Conservation (phyloP, 2,329 filamentous ascomycete genomes). For the Scedosporium minutisporum region DNA sequence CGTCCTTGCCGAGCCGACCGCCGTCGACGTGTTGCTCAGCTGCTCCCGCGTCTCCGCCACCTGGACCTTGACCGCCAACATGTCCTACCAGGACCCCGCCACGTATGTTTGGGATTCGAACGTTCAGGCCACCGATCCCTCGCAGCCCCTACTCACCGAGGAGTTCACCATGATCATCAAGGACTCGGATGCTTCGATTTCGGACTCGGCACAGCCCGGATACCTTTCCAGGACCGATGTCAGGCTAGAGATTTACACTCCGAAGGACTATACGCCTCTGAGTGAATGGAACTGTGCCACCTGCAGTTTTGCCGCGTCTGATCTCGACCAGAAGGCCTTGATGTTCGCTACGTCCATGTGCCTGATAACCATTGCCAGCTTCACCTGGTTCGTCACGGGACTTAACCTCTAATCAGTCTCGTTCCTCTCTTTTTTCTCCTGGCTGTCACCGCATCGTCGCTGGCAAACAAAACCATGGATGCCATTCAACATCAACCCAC, state of each 20-base stretch:
- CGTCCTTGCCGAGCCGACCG: constrained; percentile 46
- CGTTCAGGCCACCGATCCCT: constrained; percentile 33
- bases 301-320: constrained; percentile 43
- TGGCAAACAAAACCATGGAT: too few species aligned
- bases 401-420: constrained; percentile 23
- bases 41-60: constrained; percentile 41
- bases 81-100: constrained; percentile 43
- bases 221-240: constrained; percentile 44
- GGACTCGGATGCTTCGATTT: constrained; percentile 44
- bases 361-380: constrained; percentile 46
- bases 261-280: constrained; percentile 40
- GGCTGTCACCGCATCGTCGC: background rate
- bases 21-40: constrained; percentile 49
- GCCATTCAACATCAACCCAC: background rate
- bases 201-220: constrained; percentile 41
- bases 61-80: constrained; percentile 55
- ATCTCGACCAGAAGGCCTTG: constrained; percentile 36
- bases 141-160: constrained; percentile 39
- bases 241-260: constrained; percentile 48
- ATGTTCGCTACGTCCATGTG: constrained; percentile 45
- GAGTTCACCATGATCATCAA: constrained; percentile 54
- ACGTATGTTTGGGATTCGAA: constrained; percentile 50
- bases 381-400: constrained; percentile 55
- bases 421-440: background rate
- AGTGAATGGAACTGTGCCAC: constrained; percentile 45